These are phyloP conservation scores for Xylaria nigripes DNA, from an alignment of 495 filamentous ascomycete genomes.

Conservation along the genomic window DNA sequence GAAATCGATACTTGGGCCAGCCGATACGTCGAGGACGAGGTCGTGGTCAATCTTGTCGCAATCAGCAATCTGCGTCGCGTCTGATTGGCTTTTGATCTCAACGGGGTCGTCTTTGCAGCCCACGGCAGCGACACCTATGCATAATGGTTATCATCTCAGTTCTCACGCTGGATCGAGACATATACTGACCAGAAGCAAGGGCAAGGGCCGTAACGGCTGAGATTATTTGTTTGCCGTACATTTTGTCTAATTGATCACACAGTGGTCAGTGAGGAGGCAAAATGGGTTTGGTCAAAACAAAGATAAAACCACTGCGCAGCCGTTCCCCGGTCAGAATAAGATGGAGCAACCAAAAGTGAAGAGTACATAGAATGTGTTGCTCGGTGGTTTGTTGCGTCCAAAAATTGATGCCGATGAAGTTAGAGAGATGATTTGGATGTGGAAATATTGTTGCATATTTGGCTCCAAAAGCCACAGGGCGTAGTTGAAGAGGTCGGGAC, in stretches of 20 bases:
- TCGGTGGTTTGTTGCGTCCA: not conserved
- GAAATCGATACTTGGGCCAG: constrained; percentile 45
- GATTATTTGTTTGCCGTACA: constrained; percentile 68
- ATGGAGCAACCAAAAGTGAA: constrained; percentile 2
- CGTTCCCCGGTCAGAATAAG: not conserved
- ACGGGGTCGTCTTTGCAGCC: constrained; percentile 36
- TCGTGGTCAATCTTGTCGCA: constrained; percentile 66
- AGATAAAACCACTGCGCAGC: constrained; percentile 11
- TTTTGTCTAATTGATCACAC: constrained; percentile 41
- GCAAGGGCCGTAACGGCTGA: constrained; percentile 65
- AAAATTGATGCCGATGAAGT: constrained; percentile 8
- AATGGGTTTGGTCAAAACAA: not conserved
- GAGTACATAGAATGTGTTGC: constrained; percentile 8
- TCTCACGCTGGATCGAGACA: not conserved
- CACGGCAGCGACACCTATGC: constrained; percentile 27
- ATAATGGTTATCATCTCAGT: constrained; percentile 9
- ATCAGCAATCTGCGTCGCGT: constrained; percentile 56
- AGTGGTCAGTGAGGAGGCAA: not conserved
- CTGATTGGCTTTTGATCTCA: constrained; percentile 59
- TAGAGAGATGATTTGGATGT: constrained; percentile 5
- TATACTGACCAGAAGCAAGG: constrained; percentile 50
- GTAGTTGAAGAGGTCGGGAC: not conserved
- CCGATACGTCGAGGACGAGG: constrained; percentile 52
- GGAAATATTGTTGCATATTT: not conserved
- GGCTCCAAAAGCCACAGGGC: not conserved